Base-by-base conservation (phyloP, 2,329 filamentous ascomycete genomes). In the Neopestalotiopsis sp. region DNA sequence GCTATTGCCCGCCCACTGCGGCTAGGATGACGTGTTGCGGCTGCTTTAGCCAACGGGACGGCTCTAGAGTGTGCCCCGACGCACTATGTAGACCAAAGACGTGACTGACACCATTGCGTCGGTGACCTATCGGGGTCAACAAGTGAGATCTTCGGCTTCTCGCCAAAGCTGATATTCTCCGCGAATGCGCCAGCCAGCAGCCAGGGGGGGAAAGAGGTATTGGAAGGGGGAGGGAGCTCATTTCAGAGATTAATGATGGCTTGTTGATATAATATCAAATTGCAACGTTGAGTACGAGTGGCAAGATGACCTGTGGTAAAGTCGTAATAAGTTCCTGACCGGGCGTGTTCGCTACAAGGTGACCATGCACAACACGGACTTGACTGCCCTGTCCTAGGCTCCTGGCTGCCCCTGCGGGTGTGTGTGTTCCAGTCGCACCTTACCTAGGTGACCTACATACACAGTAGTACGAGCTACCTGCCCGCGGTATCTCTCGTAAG, bases 201-300 rank as follows among this genome's bases (percentile, higher is more conserved):
- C 34, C 34, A 38, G 34, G 45, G 17, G n/a, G 45, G 24, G 24
- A 2, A 28, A 28, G 24, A 28, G 24, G 24, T 28, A 28, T 28
- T 28, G 24, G 24, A 28, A 28, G 24, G 24, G 24, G 24, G 24
- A 28, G n/a, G 17, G 45, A 53, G 45, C 45, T 53, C 45, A 53
- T 53, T 53, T 53, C 45, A 53, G 45, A 53, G 45, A 53, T 53
- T n/a, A 53, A 53, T 53, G 17, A 53, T 53, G 45, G n/a, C 45
- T 53, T 53, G 45, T 14, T 53, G 45, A 53, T 53, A 53, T 24
- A 53, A 53, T 53, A 53, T 53, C 45, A 20, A 53, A 53, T 53
- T 20, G n/a, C 45, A 53, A 53, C 45, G 45, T 20, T 53, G 45
- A 53, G 45, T 10, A 53, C 45, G 45, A 20, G 45, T 14, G 20